Evolutionary conservation across 2,329 filamentous ascomycete genomes (phyloP).

Genomic region (Xylariaceae sp.): DNA sequence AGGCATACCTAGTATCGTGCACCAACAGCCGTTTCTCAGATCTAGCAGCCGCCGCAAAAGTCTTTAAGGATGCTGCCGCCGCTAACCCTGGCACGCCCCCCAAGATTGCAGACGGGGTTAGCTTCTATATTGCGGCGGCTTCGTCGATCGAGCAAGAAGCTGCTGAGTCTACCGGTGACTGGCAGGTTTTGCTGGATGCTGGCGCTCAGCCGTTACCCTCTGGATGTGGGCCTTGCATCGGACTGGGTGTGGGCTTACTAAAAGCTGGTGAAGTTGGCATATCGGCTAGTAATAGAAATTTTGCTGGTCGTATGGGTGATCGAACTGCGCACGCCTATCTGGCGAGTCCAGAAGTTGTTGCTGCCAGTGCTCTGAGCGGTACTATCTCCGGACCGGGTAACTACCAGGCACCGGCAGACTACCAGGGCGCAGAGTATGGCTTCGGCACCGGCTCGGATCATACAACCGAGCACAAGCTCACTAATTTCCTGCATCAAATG

Average conservation of each 20-base stretch:
- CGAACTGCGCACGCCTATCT: neutral
- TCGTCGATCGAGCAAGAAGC: constrained; percentile 69
- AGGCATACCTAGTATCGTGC: constrained; percentile 83
- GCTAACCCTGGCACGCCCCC: constrained; percentile 49
- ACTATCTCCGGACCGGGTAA: constrained; percentile 66
- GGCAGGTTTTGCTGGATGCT: constrained; percentile 74
- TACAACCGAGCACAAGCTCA: neutral
- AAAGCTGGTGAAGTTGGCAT: constrained; percentile 76
- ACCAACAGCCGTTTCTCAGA: constrained; percentile 83
- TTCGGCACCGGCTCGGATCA: constrained; percentile 41
- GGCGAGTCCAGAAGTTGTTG: constrained; percentile 80
- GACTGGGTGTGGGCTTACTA: constrained; percentile 47
- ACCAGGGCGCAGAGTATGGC: neutral
- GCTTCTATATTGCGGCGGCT: constrained; percentile 86
- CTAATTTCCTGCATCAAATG: neutral
- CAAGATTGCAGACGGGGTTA: constrained; percentile 68
- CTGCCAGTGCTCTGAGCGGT: constrained; percentile 78
- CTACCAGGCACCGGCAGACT: neutral
- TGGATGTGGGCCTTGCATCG: constrained; percentile 82
- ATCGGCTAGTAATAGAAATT: constrained; percentile 73
- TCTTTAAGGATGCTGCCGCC: constrained; percentile 73
- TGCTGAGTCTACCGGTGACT: constrained; percentile 76
- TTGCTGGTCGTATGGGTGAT: neutral
- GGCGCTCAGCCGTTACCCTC: constrained; percentile 67
- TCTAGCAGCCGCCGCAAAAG: constrained; percentile 71